Evolutionary conservation across 768 basidiomycete species (phyloP), one percentile per base, ranked within the genome.

Genomic region (Hirschioporus abietinus): DNA sequence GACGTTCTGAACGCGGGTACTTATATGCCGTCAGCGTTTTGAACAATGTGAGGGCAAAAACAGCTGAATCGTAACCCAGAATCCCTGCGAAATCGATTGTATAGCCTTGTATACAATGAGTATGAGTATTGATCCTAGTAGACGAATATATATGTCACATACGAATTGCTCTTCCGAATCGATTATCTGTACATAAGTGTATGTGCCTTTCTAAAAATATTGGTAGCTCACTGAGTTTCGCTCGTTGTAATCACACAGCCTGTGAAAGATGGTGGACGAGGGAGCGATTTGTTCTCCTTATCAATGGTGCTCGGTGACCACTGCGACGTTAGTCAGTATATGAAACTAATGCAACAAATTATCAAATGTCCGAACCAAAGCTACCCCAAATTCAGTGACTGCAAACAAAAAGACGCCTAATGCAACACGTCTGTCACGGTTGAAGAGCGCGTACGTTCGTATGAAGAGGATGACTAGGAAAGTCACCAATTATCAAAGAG

Each of bases 51-150:
- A 61, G 17, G 60, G 20, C 23, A 25, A 61, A 25, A 3, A 61
- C 30, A 25, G 9, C 12, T 15, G 60, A 15, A 23, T 61, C 60
- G 60, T 25, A 61, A 2, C 5, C 7, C 9, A 61, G 9, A 18
- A 25, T 3, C 15, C 60, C 24, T 25, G 25, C 60, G 25, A 25
- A 61, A 9, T 25, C 60, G 17, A 61, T 5, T 18, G 60, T 23
- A 34, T 52, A 61, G 60, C 17, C 60, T 34, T 59, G 58, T 9
- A 59, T n/a, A n/a, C n/a, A n/a, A n/a, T n/a, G n/a, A n/a, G n/a
- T n/a, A n/a, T n/a, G n/a, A n/a, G n/a, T n/a, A n/a, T n/a, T n/a
- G n/a, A n/a, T n/a, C n/a, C n/a, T n/a, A n/a, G n/a, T n/a, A n/a
- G n/a, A n/a, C n/a, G n/a, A n/a, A n/a, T 25, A 9, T 61, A 27